Percentiles rank a stretch among this genome's conserved stretches.
These are phyloP conservation scores for Pythium volutum DNA, from an alignment of 352 stramenopile species.

Conservation along the genomic window DNA sequence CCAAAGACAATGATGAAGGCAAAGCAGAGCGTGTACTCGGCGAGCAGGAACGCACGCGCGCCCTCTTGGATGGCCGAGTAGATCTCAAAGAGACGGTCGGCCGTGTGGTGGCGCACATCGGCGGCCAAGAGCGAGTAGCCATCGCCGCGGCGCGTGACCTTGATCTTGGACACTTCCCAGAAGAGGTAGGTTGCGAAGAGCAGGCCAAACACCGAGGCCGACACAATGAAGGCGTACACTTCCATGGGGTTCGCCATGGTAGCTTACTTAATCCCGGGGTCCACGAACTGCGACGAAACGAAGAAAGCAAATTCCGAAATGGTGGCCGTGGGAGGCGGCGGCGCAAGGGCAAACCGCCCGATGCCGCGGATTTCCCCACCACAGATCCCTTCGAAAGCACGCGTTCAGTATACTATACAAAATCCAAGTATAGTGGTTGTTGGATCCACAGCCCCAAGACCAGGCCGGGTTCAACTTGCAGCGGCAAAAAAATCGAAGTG, in stretches of 20 bases:
- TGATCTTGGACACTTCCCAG: constrained; percentile 88
- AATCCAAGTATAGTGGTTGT: background rate
- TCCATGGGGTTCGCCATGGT: constrained; percentile 57
- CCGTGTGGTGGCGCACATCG: constrained; percentile 78
- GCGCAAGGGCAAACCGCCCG: constrained; percentile 9
- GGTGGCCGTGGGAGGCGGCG: constrained; percentile 20
- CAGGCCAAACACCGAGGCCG: constrained; percentile 68
- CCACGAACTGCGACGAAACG: constrained; percentile 19
- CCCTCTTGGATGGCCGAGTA: constrained; percentile 97
- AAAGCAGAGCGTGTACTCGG: constrained; percentile 98
- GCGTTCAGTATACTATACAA: constrained; percentile 31
- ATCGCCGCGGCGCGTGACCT: constrained; percentile 81
- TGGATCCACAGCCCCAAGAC: too few species aligned
- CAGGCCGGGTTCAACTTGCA: constrained; percentile 22
- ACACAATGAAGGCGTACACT: constrained; percentile 65
- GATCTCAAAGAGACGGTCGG: constrained; percentile 89
- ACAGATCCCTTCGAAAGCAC: constrained; percentile 24
- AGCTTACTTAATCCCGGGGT: constrained; percentile 6
- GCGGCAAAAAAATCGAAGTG: constrained; percentile 5
- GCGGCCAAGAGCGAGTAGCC: constrained; percentile 73
- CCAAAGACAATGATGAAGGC: constrained; percentile 94
- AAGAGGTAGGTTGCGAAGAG: constrained; percentile 84
- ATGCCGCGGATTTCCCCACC: constrained; percentile 23
- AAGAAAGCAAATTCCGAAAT: constrained; percentile 76
- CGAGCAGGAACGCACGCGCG: constrained; percentile 96